A percentile compares a stretch with the other conserved stretches of the same genome.
Conservation (phyloP, 1,284 basidiomycete genomes). For the Papiliotrema laurentii region DNA sequence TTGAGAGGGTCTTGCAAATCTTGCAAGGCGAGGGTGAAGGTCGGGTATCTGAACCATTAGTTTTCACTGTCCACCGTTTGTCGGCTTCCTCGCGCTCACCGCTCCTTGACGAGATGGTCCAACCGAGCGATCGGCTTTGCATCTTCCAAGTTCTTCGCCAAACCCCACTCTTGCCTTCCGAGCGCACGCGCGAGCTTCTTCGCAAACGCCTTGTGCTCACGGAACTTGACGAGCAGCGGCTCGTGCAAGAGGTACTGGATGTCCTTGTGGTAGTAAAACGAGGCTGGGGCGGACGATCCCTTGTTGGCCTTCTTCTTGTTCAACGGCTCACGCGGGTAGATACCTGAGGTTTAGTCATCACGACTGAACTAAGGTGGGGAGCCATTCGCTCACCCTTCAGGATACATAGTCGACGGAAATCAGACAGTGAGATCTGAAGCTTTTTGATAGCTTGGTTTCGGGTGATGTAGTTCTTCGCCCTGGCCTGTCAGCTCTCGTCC, state of each 20-base stretch:
- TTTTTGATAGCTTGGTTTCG: conserved; percentile 85
- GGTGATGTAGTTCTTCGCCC: conserved; percentile 90
- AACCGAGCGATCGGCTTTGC: conserved; percentile 81
- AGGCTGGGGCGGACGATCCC: conserved; percentile 91
- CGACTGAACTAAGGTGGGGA: neutral
- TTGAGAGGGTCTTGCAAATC: conserved; percentile 98
- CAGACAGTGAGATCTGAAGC: conserved; percentile 92
- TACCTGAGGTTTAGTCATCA: conserved; percentile 56
- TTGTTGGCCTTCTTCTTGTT: conserved; percentile 94
- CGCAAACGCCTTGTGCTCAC: conserved; percentile 98
- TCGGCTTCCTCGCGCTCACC: conserved; percentile 53
- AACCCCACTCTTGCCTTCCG: conserved; percentile 89
- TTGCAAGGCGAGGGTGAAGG: conserved; percentile 90
- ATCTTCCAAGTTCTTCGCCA: conserved; percentile 90
- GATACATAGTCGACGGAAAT: conserved; percentile 96
- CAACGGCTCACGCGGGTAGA: conserved; percentile 93
- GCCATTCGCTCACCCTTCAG: conserved; percentile 69
- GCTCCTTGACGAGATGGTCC: conserved; percentile 97
- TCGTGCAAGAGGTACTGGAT: conserved; percentile 97
- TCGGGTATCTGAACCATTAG: conserved; percentile 70
- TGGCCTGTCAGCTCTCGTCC: conserved; percentile 12
- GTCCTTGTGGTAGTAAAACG: conserved; percentile 98
- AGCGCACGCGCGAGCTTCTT: conserved; percentile 94
- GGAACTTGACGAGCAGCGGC: conserved; percentile 87
- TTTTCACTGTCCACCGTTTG: neutral